phyloP scores from a whole-genome alignment of 331 rosid genomes.

The Erythrophleum ivorense region DNA sequence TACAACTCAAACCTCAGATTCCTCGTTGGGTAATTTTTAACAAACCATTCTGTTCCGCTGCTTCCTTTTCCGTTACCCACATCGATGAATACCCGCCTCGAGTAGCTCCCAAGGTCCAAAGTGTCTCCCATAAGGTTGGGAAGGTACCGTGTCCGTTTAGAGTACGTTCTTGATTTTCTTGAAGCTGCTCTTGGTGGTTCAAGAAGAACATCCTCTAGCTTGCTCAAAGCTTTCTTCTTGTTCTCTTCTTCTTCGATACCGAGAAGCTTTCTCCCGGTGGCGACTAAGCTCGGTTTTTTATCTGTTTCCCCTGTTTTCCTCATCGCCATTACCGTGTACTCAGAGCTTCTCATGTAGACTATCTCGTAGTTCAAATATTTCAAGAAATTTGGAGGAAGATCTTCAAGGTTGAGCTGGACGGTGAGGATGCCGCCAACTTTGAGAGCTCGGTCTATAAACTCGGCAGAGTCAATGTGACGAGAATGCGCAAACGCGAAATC shows the following conservation, averaged over 20 bases:
- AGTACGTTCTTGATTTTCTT: conserved; percentile 56
- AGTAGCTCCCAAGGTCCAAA: conserved; percentile 64
- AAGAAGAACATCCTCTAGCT: conserved; percentile 73
- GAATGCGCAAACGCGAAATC: conserved; percentile 52
- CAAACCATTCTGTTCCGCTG: conserved; percentile 58
- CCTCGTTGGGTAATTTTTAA: conserved; percentile 63
- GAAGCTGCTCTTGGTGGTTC: conserved; percentile 75
- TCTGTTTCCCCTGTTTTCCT: conserved; percentile 32
- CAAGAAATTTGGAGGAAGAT: conserved; percentile 4
- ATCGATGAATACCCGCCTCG: conserved; percentile 69
- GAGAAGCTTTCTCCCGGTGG: conserved; percentile 46
- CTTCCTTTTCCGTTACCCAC: conserved; percentile 62
- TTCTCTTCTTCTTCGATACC: conserved; percentile 48
- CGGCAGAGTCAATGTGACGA: conserved; percentile 34
- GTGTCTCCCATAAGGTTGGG: conserved; percentile 80
- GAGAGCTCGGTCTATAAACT: conserved; percentile 51
- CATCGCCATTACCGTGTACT: conserved; percentile 49
- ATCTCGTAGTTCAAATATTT: conserved; percentile 49
- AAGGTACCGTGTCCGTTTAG: conserved; percentile 60
- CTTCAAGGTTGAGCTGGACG: conserved; percentile 18
- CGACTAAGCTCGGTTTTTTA: not conserved
- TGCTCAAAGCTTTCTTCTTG: conserved; percentile 62
- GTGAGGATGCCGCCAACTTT: conserved; percentile 46
- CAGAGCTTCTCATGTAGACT: conserved; percentile 47
- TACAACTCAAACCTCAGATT: conserved; percentile 75